A percentile compares a stretch with the other conserved stretches of the same genome.
These are phyloP conservation scores for Tulasnella sp. DNA, from an alignment of 768 basidiomycete species.

Conservation along the genomic window DNA sequence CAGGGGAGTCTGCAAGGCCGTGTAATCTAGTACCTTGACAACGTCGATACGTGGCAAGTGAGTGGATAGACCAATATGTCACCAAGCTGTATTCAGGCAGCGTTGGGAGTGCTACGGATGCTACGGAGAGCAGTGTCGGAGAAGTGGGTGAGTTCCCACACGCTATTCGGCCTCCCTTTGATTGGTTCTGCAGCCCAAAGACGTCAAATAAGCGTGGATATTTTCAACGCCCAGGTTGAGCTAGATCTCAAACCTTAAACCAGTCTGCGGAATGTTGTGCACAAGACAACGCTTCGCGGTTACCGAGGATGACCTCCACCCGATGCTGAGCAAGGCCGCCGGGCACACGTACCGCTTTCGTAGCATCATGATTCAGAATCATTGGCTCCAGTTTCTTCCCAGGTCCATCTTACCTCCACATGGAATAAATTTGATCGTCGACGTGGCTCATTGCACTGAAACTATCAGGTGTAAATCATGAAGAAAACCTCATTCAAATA, in stretches of 20 bases:
- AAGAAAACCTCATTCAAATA: no score
- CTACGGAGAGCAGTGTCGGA: neutral
- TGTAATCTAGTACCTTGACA: neutral
- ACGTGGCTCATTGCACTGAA: no score
- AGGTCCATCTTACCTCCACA: no score
- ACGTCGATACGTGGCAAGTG: neutral
- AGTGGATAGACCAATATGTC: neutral
- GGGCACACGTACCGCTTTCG: neutral
- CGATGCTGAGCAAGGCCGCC: neutral
- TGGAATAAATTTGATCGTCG: no score
- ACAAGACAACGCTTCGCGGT: neutral
- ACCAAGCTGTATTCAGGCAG: neutral
- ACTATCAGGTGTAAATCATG: no score
- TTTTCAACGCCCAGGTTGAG: neutral
- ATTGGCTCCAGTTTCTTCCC: no score
- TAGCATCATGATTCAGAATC: no score
- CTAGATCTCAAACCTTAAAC: neutral
- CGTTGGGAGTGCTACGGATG: neutral
- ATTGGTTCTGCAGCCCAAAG: neutral
- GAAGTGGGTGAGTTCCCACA: neutral
- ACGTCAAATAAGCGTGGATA: neutral
- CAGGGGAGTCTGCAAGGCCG: neutral
- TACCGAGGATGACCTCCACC: neutral
- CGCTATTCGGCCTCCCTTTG: neutral
- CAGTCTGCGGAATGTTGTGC: neutral